Evolutionary conservation across 768 basidiomycete species (phyloP).

Genomic region (Mycena kentingensis): DNA sequence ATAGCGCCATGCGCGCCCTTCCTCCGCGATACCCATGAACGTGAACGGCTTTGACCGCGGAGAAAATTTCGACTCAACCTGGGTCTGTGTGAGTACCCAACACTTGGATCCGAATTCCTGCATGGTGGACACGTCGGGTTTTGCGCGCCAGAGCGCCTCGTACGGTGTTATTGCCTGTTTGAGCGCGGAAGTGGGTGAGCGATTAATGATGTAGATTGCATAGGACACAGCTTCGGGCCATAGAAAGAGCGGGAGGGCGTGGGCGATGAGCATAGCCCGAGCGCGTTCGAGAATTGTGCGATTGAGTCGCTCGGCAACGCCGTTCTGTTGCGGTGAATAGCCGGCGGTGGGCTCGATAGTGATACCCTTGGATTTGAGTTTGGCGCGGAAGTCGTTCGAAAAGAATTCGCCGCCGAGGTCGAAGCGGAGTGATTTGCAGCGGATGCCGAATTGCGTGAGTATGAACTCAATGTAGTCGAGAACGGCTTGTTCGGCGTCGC

Average conservation of each 20-base stretch:
- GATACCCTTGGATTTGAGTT: neutral
- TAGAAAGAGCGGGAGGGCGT: slow-evolving; percentile 24
- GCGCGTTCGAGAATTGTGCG: slow-evolving; percentile 22
- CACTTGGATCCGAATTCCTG: neutral
- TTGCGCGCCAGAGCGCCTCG: neutral
- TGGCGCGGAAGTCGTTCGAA: neutral
- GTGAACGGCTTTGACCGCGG: neutral
- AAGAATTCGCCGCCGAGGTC: neutral
- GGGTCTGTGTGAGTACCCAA: neutral
- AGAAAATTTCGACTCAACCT: neutral
- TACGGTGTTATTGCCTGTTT: neutral
- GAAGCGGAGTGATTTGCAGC: neutral
- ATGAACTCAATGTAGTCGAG: neutral
- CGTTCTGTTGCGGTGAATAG: neutral
- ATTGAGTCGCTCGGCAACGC: slow-evolving; percentile 28
- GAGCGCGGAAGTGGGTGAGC: neutral
- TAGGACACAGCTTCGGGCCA: slow-evolving; percentile 29
- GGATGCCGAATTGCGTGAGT: slow-evolving; percentile 25
- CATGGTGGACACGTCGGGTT: neutral
- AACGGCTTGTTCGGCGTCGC: no score
- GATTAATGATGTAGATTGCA: slow-evolving; percentile 28
- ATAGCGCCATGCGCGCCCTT: slow-evolving; percentile 2
- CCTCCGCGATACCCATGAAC: neutral
- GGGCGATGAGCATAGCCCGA: slow-evolving; percentile 21
- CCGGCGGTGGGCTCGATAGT: neutral